These are phyloP conservation scores for Metschnikowia gelsemii DNA, from an alignment of 805 yeast genomes.

Conservation along the genomic window DNA sequence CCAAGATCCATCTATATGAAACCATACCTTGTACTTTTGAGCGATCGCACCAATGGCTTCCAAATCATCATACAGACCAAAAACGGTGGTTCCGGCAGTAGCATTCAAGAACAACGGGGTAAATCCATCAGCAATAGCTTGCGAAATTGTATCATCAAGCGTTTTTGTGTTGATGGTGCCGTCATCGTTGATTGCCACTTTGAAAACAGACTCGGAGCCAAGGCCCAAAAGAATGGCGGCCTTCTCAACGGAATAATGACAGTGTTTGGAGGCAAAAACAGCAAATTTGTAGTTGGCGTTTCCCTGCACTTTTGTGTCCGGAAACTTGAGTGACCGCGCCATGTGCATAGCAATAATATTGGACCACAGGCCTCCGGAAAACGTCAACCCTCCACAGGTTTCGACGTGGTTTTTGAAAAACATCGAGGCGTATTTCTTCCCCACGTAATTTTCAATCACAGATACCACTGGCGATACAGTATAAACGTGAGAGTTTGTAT, in stretches of 20 bases:
- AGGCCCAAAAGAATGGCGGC: conserved; percentile 76
- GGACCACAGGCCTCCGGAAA: conserved; percentile 87
- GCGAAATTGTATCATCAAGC: conserved; percentile 45
- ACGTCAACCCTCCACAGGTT: conserved; percentile 77
- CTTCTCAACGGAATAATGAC: conserved; percentile 79
- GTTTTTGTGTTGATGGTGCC: conserved; percentile 57
- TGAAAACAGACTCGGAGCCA: conserved; percentile 62
- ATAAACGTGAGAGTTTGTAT: conserved; percentile 83
- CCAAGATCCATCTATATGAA: conserved; percentile 89
- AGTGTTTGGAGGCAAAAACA: conserved; percentile 65
- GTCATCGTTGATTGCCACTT: conserved; percentile 52
- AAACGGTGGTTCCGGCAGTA: conserved; percentile 88
- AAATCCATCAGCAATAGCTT: conserved; percentile 50
- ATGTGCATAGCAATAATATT: conserved; percentile 74
- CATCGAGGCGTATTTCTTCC: conserved; percentile 62
- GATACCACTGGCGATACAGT: conserved; percentile 82
- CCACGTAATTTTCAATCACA: conserved; percentile 67
- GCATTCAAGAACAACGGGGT: conserved; percentile 77
- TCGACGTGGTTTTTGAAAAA: conserved; percentile 48
- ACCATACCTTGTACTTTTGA: conserved; percentile 59
- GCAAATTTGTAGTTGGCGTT: conserved; percentile 57
- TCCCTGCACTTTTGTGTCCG: conserved; percentile 68
- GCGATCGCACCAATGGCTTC: conserved; percentile 54
- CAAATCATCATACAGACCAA: conserved; percentile 77
- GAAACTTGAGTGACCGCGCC: conserved; percentile 67